Base-by-base conservation (phyloP, 2,329 filamentous ascomycete genomes). In the Aspergillus ruber region DNA sequence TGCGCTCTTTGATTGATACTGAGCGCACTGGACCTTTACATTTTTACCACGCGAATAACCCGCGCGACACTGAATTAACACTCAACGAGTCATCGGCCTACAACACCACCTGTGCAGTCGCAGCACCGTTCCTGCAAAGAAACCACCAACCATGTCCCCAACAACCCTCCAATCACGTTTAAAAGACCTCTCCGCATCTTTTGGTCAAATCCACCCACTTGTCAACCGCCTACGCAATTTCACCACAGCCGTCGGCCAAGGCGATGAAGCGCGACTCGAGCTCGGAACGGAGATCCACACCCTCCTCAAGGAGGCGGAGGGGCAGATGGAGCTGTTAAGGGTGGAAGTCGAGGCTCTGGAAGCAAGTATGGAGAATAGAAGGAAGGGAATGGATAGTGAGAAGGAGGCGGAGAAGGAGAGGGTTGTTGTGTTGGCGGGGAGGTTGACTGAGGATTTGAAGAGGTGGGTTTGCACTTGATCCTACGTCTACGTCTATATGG, bases 221-320 rank as follows among this genome's bases (percentile, higher is more conserved):
- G 78, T 84, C 46, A 70, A 75, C 46, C 75, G 79, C 32, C 67
- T 84, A 15, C 70, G 75, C 53, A 81, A 75, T 64, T 75, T 84
- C 62, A 84, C 62, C 68, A 83, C 70, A 71, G 85, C 70, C 71
- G 83, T 75, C 9, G 70, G 76, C 65, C 61, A 86, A 79, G 75
- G 86, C 76, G 70, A 84, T 74, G 77, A 81, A 53, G 75, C 76
- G 5, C 81, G 85, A 47, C 67, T 84, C 17, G 90, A 95, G 69
- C 79, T 96, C 29, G 81, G 82, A 54, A 76, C 81, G 18, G 90
- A 96, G 65, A 95, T 96, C 53, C 83, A 85, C 56, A 83, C 88
- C 60, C 79, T 80, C 15, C 70, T 96, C 51, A 85, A 88, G 57
- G 84, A 87, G 48, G 81, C 86, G 43, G 84, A 94, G 58, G 88